phyloP scores from a whole-genome alignment of 306 rosid genomes.

The Lotus japonicus region DNA sequence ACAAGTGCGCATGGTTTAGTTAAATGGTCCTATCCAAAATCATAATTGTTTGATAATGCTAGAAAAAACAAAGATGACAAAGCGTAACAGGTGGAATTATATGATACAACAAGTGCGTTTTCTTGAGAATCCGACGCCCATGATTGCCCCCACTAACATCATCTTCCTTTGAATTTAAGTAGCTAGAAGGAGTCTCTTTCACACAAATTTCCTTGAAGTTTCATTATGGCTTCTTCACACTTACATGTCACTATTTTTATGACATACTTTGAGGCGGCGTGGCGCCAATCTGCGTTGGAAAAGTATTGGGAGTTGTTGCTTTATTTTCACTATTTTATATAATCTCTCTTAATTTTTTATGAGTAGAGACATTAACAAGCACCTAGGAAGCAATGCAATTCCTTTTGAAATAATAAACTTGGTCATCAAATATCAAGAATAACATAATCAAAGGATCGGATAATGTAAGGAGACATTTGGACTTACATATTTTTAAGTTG shows the following conservation, averaged over 20 bases:
- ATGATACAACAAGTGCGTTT: conserved; percentile 19
- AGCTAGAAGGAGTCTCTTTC: conserved; percentile 20
- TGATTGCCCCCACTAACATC: conserved; percentile 24
- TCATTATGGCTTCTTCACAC: conserved; percentile 18
- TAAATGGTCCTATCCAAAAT: conserved; percentile 21
- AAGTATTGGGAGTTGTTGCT: conserved; percentile 22
- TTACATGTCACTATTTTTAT: conserved; percentile 17
- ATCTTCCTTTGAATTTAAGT: conserved; percentile 36
- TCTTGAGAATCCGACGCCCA: conserved; percentile 32
- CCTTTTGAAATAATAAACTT: background rate
- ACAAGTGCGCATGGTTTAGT: conserved; percentile 38
- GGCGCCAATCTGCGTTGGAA: conserved; percentile 27
- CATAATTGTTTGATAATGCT: background rate
- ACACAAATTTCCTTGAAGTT: conserved; percentile 3
- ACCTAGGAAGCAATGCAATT: background rate
- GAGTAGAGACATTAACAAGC: background rate
- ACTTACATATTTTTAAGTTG: too few species aligned
- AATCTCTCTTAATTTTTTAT: background rate
- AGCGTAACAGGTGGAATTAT: conserved; percentile 22
- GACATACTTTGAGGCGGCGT: conserved; percentile 21
- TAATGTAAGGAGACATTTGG: background rate
- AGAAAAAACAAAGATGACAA: conserved; percentile 13
- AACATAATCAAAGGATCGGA: background rate
- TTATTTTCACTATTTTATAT: conserved; percentile 14
- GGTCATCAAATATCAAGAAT: background rate